Evolutionary conservation across 257 asterid species (phyloP).

Genomic region (Solanum ossicruentum): DNA sequence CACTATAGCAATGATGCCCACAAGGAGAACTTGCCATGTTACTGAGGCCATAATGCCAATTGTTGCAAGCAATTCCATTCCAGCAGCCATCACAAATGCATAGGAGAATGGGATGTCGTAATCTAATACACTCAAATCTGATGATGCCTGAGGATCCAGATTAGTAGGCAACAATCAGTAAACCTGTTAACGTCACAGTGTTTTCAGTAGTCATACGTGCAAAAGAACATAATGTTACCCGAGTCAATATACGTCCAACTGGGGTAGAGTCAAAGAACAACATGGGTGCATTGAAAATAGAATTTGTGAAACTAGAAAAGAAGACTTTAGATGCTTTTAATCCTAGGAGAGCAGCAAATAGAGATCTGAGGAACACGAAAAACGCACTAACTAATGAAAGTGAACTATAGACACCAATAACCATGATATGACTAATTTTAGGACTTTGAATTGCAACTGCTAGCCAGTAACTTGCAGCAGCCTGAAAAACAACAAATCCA

Average conservation of each 20-base stretch:
- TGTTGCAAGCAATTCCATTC: constrained; percentile 31
- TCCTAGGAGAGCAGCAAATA: constrained; percentile 45
- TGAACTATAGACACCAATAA: constrained; percentile 37
- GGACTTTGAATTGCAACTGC: constrained; percentile 41
- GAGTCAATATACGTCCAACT: constrained; percentile 58
- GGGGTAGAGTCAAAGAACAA: constrained; percentile 83
- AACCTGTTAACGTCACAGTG: neutral
- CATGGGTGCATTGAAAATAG: constrained; percentile 69
- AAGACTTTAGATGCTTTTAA: constrained; percentile 52
- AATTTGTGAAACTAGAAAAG: constrained; percentile 41
- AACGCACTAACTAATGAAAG: constrained; percentile 34
- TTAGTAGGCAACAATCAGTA: neutral
- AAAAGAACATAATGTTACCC: constrained; percentile 28
- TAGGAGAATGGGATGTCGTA: constrained; percentile 50
- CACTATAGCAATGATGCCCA: constrained; percentile 43
- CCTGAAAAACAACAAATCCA: constrained; percentile 49
- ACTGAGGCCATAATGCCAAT: constrained; percentile 53
- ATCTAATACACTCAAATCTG: constrained; percentile 60
- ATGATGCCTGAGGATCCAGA: constrained; percentile 43
- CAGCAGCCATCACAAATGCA: constrained; percentile 22
- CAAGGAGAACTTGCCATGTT: constrained; percentile 75
- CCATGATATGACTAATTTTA: constrained; percentile 13
- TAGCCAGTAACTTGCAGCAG: constrained; percentile 70
- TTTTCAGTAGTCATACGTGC: neutral
- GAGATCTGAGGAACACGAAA: constrained; percentile 38